These are phyloP conservation scores for Choricystis sp. DNA, from an alignment of 139 green algal species.

Conservation along the genomic window DNA sequence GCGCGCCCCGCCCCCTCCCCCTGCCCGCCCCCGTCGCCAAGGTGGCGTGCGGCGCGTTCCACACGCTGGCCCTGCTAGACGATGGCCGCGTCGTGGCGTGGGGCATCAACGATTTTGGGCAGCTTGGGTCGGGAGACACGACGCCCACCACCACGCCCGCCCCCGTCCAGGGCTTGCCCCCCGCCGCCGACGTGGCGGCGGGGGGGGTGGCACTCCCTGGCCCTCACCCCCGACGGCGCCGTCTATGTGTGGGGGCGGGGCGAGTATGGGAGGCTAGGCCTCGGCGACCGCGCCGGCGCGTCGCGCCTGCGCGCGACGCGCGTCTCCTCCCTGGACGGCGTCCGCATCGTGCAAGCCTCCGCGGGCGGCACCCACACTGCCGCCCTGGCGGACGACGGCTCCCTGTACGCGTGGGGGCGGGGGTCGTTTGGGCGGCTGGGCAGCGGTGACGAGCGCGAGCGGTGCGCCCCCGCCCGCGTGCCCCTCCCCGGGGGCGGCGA, in stretches of 20 bases:
- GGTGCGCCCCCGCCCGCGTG: conserved; percentile 39
- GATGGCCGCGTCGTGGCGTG: conserved; percentile 4
- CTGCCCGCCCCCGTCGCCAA: conserved; percentile 30
- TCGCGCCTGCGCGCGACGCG: conserved; percentile 54
- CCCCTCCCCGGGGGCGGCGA: conserved; percentile 40
- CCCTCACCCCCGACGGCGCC: conserved; percentile 36
- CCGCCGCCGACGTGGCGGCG: conserved; percentile 52
- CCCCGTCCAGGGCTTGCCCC: conserved; percentile 30
- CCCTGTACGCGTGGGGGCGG: conserved; percentile 67
- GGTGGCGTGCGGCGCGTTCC: conserved; percentile 68
- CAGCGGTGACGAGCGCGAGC: conserved; percentile 27
- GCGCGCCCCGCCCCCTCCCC: conserved; percentile 24
- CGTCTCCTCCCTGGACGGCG: conserved; percentile 26
- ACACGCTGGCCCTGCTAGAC: conserved; percentile 58
- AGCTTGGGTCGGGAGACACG: conserved; percentile 68
- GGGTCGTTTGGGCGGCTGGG: conserved; percentile 48
- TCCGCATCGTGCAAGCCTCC: conserved; percentile 39
- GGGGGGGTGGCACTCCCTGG: conserved; percentile 73
- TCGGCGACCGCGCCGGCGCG: conserved; percentile 50
- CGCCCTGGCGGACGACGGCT: conserved; percentile 38
- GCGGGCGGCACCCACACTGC: conserved; percentile 60
- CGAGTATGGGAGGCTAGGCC: conserved; percentile 75
- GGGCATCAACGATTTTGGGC: conserved; percentile 78
- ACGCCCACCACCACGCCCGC: conserved; percentile 34
- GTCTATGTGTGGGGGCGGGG: conserved; percentile 71